Percentiles rank a stretch among this genome's conserved stretches.
Evolutionary conservation across 2,329 filamentous ascomycete species (phyloP).

Genomic region (Drechslera avenae): DNA sequence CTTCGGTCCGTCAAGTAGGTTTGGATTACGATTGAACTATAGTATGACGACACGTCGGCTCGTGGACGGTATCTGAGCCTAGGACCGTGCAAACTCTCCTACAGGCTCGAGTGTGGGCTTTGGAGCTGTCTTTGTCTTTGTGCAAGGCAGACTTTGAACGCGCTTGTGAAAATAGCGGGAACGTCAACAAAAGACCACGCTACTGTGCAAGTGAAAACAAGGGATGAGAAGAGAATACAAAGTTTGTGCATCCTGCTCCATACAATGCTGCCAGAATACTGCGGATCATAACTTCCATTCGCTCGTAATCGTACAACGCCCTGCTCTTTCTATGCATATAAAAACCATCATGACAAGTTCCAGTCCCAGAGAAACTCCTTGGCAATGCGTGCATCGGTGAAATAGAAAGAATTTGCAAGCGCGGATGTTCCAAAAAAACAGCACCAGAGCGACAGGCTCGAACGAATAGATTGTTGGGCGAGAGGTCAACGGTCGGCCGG

Average conservation of each 20-base stretch:
- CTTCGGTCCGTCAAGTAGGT: constrained; percentile 6
- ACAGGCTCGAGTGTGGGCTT: not conserved
- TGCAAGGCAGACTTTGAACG: constrained; percentile 25
- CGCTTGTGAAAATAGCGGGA: constrained; percentile 17
- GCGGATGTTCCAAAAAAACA: constrained; percentile 16
- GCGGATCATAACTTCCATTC: constrained; percentile 13
- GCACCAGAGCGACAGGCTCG: constrained; percentile 29
- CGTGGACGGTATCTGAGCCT: not conserved
- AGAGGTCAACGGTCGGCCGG: not conserved
- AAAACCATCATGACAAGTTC: constrained; percentile 15
- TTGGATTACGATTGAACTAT: constrained; percentile 5
- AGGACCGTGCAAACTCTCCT: not conserved
- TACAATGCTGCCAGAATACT: constrained; percentile 23
- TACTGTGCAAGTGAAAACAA: constrained; percentile 3
- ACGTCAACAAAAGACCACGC: constrained; percentile 5
- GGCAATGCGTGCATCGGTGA: constrained; percentile 25
- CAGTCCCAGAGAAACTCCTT: constrained; percentile 30
- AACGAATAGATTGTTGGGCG: constrained; percentile 22
- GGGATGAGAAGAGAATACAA: not conserved
- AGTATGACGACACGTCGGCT: not conserved
- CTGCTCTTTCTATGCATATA: constrained; percentile 15
- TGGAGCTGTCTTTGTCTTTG: constrained; percentile 5
- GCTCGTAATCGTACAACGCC: constrained; percentile 17
- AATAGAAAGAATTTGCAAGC: constrained; percentile 14
- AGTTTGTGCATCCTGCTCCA: not conserved